Conservation (phyloP, 108 stramenopile species). For the Conticribra guillardii region DNA sequence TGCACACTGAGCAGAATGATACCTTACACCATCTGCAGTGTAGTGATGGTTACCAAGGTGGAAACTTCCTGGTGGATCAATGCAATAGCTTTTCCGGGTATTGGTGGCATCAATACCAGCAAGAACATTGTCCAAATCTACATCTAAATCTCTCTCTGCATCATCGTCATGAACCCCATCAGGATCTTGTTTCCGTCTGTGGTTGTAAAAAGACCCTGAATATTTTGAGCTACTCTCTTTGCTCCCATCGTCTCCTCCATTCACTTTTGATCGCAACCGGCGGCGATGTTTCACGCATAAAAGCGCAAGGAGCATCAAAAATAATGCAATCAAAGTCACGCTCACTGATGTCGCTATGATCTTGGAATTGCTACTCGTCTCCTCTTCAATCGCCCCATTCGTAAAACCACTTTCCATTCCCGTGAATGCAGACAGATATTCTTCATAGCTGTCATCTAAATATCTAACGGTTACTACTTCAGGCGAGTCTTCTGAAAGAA, state of each 20-base stretch:
- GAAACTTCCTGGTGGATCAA: constrained; percentile 40
- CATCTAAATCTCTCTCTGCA: constrained; percentile 17
- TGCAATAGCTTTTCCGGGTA: constrained; percentile 4
- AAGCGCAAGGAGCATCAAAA: constrained; percentile 3
- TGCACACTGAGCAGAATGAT: constrained; percentile 35
- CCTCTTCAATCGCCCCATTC: not conserved
- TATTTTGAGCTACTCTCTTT: no score
- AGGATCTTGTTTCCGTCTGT: constrained; percentile 3
- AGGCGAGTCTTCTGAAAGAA: constrained; percentile 1
- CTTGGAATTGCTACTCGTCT: not conserved
- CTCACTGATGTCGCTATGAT: not conserved
- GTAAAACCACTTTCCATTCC: not conserved
- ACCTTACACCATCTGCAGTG: constrained; percentile 41
- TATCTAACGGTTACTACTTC: constrained; percentile 41
- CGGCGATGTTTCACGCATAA: constrained; percentile 1
- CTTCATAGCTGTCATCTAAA: constrained; percentile 31
- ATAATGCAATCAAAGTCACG: not conserved
- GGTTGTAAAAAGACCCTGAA: no score
- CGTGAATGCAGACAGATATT: constrained; percentile 7
- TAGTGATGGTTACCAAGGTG: constrained; percentile 47
- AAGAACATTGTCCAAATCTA: constrained; percentile 35
- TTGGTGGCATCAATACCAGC: constrained; percentile 28
- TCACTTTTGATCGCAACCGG: not conserved
- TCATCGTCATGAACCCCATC: constrained; percentile 10
- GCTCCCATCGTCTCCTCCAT: not conserved